phyloP scores from a whole-genome alignment of 495 filamentous ascomycete genomes.

The Sabuloglossum arenarium region DNA sequence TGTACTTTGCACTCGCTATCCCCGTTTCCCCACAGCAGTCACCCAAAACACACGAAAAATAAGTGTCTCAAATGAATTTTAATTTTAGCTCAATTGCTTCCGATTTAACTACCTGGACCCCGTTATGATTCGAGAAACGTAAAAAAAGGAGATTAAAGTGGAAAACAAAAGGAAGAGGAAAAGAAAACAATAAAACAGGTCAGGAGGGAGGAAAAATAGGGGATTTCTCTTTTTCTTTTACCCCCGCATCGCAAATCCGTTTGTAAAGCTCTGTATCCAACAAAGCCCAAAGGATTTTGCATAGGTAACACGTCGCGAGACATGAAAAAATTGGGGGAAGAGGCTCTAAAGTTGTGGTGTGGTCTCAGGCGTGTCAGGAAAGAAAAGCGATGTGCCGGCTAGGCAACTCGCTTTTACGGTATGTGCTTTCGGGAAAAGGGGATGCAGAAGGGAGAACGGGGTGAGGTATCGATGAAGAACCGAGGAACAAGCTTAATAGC shows the following conservation, averaged over 20 bases:
- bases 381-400: background rate
- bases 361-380: background rate
- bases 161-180: no score
- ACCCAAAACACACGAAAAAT: no score
- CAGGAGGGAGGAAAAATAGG: background rate
- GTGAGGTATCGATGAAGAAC: background rate
- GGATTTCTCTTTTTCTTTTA: background rate
- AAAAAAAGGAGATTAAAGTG: no score
- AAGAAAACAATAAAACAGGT: no score
- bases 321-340: background rate
- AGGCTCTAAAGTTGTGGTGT: background rate
- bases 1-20: no score
- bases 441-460: background rate
- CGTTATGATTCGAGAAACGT: no score
- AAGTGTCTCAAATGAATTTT: no score
- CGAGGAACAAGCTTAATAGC: background rate
- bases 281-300: background rate
- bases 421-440: background rate
- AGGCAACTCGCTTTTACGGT: background rate
- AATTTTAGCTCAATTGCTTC: no score
- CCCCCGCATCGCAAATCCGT: background rate
- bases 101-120: no score
- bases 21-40: no score
- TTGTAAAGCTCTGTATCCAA: background rate
- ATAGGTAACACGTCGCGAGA: background rate